These are phyloP conservation scores for Pseudopyrenochaeta lycopersici DNA, from an alignment of 2,329 filamentous ascomycete species.

Conservation along the genomic window DNA sequence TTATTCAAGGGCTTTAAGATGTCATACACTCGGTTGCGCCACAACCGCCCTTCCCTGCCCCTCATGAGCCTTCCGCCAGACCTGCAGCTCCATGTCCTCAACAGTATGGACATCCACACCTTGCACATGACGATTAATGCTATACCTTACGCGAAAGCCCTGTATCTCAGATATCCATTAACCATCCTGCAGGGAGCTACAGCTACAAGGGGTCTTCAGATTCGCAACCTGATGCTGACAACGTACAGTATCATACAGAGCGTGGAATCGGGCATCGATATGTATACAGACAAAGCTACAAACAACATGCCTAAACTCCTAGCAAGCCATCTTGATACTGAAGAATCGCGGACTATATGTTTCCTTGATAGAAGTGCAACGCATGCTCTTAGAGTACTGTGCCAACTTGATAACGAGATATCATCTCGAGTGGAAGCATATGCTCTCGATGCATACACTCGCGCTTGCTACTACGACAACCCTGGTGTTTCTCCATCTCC, in stretches of 20 bases:
- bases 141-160: not conserved
- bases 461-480: slow-evolving; percentile 18
- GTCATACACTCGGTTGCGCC: not conserved
- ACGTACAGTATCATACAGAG: not conserved
- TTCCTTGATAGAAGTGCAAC: not conserved
- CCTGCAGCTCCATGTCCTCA: slow-evolving; percentile 10
- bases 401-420: slow-evolving; percentile 2
- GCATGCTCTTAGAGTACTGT: not conserved
- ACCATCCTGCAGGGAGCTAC: slow-evolving; percentile 3
- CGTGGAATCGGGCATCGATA: not conserved
- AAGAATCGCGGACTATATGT: not conserved
- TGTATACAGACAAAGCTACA: not conserved
- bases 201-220: slow-evolving; percentile 1
- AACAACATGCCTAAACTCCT: not conserved
- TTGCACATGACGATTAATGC: slow-evolving; percentile 1
- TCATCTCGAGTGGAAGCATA: slow-evolving; percentile 13
- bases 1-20: not conserved
- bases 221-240: slow-evolving; percentile 15
- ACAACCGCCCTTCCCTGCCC: not conserved
- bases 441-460: slow-evolving; percentile 15
- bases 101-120: slow-evolving; percentile 3
- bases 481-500: slow-evolving; percentile 15
- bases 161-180: slow-evolving; percentile 3
- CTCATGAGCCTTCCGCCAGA: slow-evolving; percentile 12
- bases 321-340: not conserved